Evolutionary conservation across 2,329 filamentous ascomycete genomes (phyloP), one percentile per base, ranked within the genome.

Genomic region (Waltergamsia citrina): DNA sequence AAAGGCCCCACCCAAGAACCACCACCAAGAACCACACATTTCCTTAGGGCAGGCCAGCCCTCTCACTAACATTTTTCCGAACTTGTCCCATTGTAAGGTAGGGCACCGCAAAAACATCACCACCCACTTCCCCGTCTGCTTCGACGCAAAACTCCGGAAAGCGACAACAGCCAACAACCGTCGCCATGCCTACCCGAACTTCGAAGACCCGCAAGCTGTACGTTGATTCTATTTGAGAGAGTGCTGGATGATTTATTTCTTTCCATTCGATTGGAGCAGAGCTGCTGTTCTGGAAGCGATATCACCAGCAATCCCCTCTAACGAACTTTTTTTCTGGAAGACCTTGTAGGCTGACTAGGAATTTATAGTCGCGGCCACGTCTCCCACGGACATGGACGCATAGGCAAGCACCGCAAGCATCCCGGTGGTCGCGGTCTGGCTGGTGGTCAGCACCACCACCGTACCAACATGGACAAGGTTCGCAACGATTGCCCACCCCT

Each of bases 341-440:
- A 11, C 12, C n/a, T n/a, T 32, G 19, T 6, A 12, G n/a, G 19
- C 12, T 7, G 30, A 32, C 8, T 18, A 21, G 4, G 17, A 32
- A 32, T 48, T 45, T 35, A 55, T 61, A 87, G 82, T 75, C 87
- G 90, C 75, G 90, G 90, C 69, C 86, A 98, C 74, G 92, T 98
- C 64, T 93, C 85, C 61, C 86, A 87, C 77, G 92, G 92, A 77
- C 81, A 96, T 69, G 90, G 92, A 75, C 90, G 90, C 79, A 69
- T 96, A 63, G 92, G 92, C 67, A 96, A 96, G 84, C 88, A 95
- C 83, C 77, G 92, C 63, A 96, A 98, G 81, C 77, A 81, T 53
- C 78, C 75, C 52, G 77, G 77, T 79, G 77, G 77, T 76, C 73
- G 85, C 85, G 77, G 77, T 81, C 73, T 82, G 71, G 92, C 92